These are phyloP conservation scores for Wickerhamomyces pijperi DNA, from an alignment of 805 yeast species.

Conservation along the genomic window DNA sequence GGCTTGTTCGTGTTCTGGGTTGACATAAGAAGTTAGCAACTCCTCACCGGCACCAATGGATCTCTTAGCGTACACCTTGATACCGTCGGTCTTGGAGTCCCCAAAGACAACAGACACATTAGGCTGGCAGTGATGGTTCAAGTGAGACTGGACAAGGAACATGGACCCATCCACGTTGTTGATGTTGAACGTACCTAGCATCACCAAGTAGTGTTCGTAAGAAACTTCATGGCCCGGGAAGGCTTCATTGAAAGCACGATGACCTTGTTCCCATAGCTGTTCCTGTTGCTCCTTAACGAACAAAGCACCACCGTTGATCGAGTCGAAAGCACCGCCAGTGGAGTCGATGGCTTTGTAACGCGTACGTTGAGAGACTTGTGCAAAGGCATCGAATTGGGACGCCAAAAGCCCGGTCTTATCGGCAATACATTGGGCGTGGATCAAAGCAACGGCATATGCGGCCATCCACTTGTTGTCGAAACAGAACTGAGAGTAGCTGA, in stretches of 20 bases:
- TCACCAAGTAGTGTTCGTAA: slow-evolving; percentile 45
- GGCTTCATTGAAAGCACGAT: slow-evolving; percentile 33
- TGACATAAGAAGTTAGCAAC: slow-evolving; percentile 57
- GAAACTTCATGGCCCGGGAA: slow-evolving; percentile 28
- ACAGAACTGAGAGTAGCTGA: slow-evolving; percentile 47
- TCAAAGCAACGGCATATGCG: slow-evolving; percentile 50
- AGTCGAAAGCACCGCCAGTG: slow-evolving; percentile 33
- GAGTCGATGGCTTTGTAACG: slow-evolving; percentile 51
- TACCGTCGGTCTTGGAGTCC: slow-evolving; percentile 34
- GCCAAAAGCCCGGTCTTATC: slow-evolving; percentile 31
- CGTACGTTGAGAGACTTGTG: slow-evolving; percentile 54
- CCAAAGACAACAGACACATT: slow-evolving; percentile 44
- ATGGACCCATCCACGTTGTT: slow-evolving; percentile 60
- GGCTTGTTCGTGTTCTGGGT: slow-evolving; percentile 49
- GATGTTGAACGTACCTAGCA: slow-evolving; percentile 64
- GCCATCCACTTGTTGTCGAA: slow-evolving; percentile 57
- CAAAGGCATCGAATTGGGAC: slow-evolving; percentile 50
- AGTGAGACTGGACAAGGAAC: slow-evolving; percentile 52
- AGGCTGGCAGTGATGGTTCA: slow-evolving; percentile 72
- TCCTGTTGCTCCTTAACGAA: slow-evolving; percentile 47
- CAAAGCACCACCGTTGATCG: slow-evolving; percentile 37
- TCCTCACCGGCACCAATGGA: slow-evolving; percentile 58
- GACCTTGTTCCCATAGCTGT: slow-evolving; percentile 49
- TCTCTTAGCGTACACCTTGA: slow-evolving; percentile 48
- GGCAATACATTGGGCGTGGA: slow-evolving; percentile 31